Base-by-base conservation (phyloP, 1,139 yeast genomes). In the Zhuliangozyma blackwelliae region DNA sequence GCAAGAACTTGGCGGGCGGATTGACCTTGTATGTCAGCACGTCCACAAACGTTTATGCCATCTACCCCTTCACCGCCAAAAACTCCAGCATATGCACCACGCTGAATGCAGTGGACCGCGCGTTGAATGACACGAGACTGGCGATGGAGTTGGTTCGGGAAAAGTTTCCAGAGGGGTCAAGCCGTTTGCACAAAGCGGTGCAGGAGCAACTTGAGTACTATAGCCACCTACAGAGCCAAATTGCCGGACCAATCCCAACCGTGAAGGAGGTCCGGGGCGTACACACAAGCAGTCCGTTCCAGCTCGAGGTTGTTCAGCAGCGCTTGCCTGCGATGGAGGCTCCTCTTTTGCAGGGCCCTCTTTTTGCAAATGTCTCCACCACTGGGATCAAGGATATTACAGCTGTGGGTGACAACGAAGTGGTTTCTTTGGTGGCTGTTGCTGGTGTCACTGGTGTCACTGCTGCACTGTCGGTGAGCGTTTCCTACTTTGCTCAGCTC, bases 11-110 rank as follows among this genome's bases (percentile, higher is more conserved):
- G 27, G 39, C 55, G 6, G 73, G 73, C 2, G 47, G 60, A 1
- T 52, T 68, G 38, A 58, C 72, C 0, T 55, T 69, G 34, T 69
- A 68, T 43, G 48, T 67, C 7, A 33, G 63, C 10, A 49, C 70
- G 1, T 40, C 45, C 11, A 39, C 44, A 0, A 40, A 51, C 9
- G 41, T 68, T 0, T 65, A 45, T 43, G 63, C 65, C 1, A 41
- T 67, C 10, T 65, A 51, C 37, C 75, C 75, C 5, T 65, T 65
- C 37, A 37, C 59, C 3, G 41, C 50, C 29, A 40, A 40, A 12
- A 34, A 37, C 12, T 48, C 60, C 1, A 47, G 40, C 8, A 40
- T 65, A 27, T 55, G 55, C 3, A 50, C 63, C 12, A 50, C 65
- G 1, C 40, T 47, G 33, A 43, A 41, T 8, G 48, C 49, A n/a